phyloP scores from a whole-genome alignment of 2,329 filamentous ascomycete species.

The Hypoxylon sp. region DNA sequence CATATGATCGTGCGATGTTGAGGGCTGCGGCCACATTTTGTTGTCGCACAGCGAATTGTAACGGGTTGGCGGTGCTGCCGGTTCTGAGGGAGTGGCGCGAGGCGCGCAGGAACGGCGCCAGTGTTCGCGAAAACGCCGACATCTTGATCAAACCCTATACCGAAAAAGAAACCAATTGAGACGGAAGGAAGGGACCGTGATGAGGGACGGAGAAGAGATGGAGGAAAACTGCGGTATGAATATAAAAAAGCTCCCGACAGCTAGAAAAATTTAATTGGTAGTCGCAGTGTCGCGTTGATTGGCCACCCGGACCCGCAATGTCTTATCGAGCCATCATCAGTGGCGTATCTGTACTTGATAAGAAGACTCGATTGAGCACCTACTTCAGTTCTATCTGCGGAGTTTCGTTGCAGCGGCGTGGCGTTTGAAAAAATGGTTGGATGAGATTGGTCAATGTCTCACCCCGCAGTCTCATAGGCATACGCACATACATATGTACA shows the following conservation, averaged over 20 bases:
- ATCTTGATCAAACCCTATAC: conserved; percentile 66
- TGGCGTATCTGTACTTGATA: conserved; percentile 24
- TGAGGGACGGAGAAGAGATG: conserved; percentile 26
- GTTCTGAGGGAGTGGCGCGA: conserved; percentile 81
- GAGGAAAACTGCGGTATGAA: conserved; percentile 23
- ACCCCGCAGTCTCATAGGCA: background rate
- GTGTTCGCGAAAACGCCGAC: conserved; percentile 83
- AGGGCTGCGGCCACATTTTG: conserved; percentile 75
- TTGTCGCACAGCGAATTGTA: conserved; percentile 77
- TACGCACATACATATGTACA: too few relatives aligned
- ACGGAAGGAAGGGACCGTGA: conserved; percentile 33
- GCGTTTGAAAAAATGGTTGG: conserved; percentile 8
- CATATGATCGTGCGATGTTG: conserved; percentile 76
- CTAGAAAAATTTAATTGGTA: conserved; percentile 45
- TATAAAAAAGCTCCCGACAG: conserved; percentile 35
- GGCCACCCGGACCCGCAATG: conserved; percentile 21
- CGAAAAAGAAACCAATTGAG: conserved; percentile 36
- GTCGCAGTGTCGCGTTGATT: conserved; percentile 28
- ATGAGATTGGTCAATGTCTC: conserved; percentile 16
- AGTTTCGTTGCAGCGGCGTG: conserved; percentile 25
- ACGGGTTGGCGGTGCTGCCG: conserved; percentile 78
- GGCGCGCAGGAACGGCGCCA: conserved; percentile 85
- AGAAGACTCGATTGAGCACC: conserved; percentile 10
- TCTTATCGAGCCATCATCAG: conserved; percentile 23
- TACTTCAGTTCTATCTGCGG: conserved; percentile 3